A percentile compares a stretch with the other conserved stretches of the same genome.
phyloP scores from a whole-genome alignment of 495 filamentous ascomycete genomes.

The Cenococcum geophilum region DNA sequence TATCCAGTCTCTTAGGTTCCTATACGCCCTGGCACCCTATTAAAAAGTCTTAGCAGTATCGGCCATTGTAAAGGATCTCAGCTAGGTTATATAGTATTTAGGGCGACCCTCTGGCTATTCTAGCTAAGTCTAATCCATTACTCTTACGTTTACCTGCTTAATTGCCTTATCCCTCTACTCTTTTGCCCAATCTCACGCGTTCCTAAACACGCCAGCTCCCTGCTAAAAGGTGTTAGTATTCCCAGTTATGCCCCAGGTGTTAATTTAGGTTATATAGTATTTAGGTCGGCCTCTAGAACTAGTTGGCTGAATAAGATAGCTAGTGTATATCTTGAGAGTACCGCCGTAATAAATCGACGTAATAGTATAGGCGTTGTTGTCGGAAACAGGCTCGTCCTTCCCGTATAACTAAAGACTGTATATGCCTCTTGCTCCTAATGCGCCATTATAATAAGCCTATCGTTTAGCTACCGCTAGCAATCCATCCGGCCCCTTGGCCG shows the following conservation, averaged over 20 bases:
- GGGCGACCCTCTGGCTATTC: too few species aligned
- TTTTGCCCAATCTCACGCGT: conserved; percentile 37
- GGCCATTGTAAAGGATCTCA: neutral
- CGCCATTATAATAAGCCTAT: conserved; percentile 3
- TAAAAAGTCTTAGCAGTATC: neutral
- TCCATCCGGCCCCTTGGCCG: conserved; percentile 36
- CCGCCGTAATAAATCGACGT: conserved; percentile 37
- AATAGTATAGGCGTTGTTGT: conserved; percentile 24
- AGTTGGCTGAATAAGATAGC: conserved; percentile 32
- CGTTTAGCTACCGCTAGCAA: neutral
- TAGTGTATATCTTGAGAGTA: conserved; percentile 39
- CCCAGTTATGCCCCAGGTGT: conserved; percentile 32
- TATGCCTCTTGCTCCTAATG: conserved; percentile 23
- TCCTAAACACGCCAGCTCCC: conserved; percentile 40
- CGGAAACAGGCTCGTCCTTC: conserved; percentile 9
- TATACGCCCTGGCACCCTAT: neutral
- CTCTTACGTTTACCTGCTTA: conserved; percentile 15
- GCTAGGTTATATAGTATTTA: conserved; percentile 7
- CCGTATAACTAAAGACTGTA: conserved; percentile 17
- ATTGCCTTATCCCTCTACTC: conserved; percentile 37
- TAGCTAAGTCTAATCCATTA: too few species aligned
- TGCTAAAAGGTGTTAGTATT: conserved; percentile 32
- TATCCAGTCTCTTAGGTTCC: neutral
- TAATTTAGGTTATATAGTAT: conserved; percentile 44
- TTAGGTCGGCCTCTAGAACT: conserved; percentile 29